phyloP scores from a whole-genome alignment of 1,139 yeast genomes.

The Nakaseomyces nivariensis region DNA sequence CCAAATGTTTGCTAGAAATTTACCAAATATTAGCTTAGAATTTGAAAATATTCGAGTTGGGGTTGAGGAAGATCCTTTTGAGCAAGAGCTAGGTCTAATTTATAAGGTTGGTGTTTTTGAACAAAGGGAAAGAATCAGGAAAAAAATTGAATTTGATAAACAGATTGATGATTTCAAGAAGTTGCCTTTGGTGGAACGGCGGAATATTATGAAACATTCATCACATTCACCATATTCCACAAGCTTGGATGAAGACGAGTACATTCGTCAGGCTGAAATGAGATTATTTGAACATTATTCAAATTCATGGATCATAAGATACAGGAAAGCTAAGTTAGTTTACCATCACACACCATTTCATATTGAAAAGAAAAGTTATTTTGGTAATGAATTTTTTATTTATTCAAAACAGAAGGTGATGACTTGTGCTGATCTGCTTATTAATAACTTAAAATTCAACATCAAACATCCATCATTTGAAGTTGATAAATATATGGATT shows the following conservation, averaged over 20 bases:
- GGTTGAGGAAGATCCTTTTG: conserved; percentile 67
- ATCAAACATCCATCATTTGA: conserved; percentile 47
- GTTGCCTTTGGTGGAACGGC: neutral
- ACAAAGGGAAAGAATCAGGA: conserved; percentile 53
- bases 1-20: conserved; percentile 35
- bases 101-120: conserved; percentile 64
- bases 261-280: conserved; percentile 8
- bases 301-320: conserved; percentile 47
- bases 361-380: conserved; percentile 10
- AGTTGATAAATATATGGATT: conserved; percentile 41
- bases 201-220: neutral
- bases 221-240: neutral
- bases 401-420: conserved; percentile 17
- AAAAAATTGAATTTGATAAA: conserved; percentile 42
- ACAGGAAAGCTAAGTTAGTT: conserved; percentile 37
- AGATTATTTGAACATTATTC: conserved; percentile 36
- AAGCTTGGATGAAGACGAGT: neutral
- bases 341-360: conserved; percentile 29
- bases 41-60: conserved; percentile 35
- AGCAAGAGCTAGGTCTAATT: conserved; percentile 62
- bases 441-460: conserved; percentile 42
- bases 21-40: conserved; percentile 47
- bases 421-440: conserved; percentile 23
- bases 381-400: conserved; percentile 14
- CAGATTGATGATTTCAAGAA: conserved; percentile 6